phyloP scores from a whole-genome alignment of 2,329 filamentous ascomycete genomes.

The Parafenestella ontariensis region DNA sequence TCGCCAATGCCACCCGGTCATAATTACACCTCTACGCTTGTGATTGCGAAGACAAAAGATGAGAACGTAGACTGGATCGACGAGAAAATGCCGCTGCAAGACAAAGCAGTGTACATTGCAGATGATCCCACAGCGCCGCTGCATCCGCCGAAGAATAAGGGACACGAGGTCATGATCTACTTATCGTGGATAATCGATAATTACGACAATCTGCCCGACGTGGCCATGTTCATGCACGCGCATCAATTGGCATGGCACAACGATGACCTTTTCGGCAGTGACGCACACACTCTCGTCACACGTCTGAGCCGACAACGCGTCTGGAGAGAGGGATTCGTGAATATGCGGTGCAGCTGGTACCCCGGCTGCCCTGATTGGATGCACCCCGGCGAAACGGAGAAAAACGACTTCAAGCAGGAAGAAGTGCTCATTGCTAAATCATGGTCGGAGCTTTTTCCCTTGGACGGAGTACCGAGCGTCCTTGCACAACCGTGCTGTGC shows the following conservation, averaged over 20 bases:
- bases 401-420: slow-evolving; percentile 52
- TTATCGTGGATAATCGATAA: slow-evolving; percentile 67
- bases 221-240: slow-evolving; percentile 68
- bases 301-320: slow-evolving; percentile 56
- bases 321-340: slow-evolving; percentile 60
- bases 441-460: slow-evolving; percentile 58
- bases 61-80: slow-evolving; percentile 65
- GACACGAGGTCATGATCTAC: slow-evolving; percentile 69
- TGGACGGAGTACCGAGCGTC: slow-evolving; percentile 56
- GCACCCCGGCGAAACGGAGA: slow-evolving; percentile 52
- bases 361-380: slow-evolving; percentile 64
- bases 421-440: slow-evolving; percentile 53
- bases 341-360: slow-evolving; percentile 63
- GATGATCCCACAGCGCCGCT: slow-evolving; percentile 57
- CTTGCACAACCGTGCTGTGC: slow-evolving; percentile 69
- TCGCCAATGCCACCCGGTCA: slow-evolving; percentile 51
- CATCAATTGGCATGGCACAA: slow-evolving; percentile 67
- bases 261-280: slow-evolving; percentile 56
- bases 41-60: slow-evolving; percentile 60
- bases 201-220: slow-evolving; percentile 65
- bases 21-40: slow-evolving; percentile 62
- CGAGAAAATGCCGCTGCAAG: slow-evolving; percentile 57
- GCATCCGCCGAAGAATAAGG: slow-evolving; percentile 64
- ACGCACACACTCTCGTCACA: slow-evolving; percentile 55
- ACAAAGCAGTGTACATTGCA: slow-evolving; percentile 59